Evolutionary conservation across 257 asterid species (phyloP), one percentile per base, ranked within the genome.

Genomic region (Solanum chaucha): DNA sequence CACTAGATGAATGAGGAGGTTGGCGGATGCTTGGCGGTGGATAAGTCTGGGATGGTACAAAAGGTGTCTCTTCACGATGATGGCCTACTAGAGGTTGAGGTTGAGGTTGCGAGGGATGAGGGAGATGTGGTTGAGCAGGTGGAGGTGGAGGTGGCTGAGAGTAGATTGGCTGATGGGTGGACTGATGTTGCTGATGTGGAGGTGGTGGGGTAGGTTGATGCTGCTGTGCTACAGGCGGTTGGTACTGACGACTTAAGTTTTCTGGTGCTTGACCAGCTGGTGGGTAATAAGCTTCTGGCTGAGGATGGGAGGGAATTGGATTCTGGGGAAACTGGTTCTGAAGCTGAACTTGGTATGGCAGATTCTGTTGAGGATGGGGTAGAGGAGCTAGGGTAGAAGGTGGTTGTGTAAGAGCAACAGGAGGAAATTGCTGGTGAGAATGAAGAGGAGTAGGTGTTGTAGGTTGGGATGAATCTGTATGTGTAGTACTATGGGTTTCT

Each of bases 11-110:
- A 72, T 83, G 90, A 84, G 94, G 85, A 44, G 93, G 92, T 35
- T 93, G 98, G 88, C 83, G 94, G 36, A 86, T 82, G 55, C 88
- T 85, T 85, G 92, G 90, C 73, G 92, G 91, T 19, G 93, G 90
- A 92, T 93, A 97, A 55, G 86, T 87, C 90, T 93, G 97, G 40
- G 96, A 85, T 22, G 93, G 94, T 73, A 86, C 68, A 88, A 93
- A 93, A 48, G 90, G 86, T 83, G 94, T 20, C 89, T 94, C 99
- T 89, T 97, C 99, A 14, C 92, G 93, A 84, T 91, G 98, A 88
- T 93, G 97, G 61, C 92, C 91, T 64, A 87, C 46, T 14, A 93
- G 91, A 86, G 91, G 93, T 86, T 88, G 98, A 75, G 93, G 93
- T 87, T 90, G 93, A 75, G 93, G 93, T 86, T 90, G 93, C 26